Evolutionary conservation across 345 rosid genomes (phyloP), one percentile per base, ranked within the genome.

Genomic region (Citrus hindsii): DNA sequence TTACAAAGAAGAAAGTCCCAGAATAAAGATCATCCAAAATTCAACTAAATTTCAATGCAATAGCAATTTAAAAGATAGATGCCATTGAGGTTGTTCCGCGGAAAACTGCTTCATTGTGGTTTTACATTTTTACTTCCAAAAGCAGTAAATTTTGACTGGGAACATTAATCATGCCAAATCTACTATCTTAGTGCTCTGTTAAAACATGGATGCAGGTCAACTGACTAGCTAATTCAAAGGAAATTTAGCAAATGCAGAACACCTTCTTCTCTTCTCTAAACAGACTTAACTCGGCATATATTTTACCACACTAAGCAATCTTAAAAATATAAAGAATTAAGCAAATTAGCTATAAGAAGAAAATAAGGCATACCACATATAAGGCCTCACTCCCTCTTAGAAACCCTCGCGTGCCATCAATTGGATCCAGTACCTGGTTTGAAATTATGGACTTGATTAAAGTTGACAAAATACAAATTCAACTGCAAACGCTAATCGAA

Each of bases 321-420:
- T 18, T 33, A 48, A 67, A n/a, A 80, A 51, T 53, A 51, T 22
- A 65, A 51, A 38, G 24, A 37, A 53, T 8, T 28, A 76, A 74
- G 68, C 7, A 71, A 73, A 68, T 32, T 65, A 66, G 59, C 35
- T 61, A 35, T 2, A 56, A 65, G 19, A 10, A 79, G 40, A 60
- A n/a, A 6, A 77, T 70, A 75, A 67, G 61, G 69, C 86, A 75
- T 87, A 95, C 98, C 94, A 95, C 98, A 75, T 93, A 95, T 65
- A 91, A 79, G 78, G 95, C 93, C 51, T 86, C 87, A n/a, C 81
- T 83, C 86, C 95, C 97, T 85, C 78, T 90, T 22, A 93, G 85
- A 83, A 95, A 93, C 71, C 98, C 98, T 66, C 78, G 84, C 66
- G 95, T 93, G 70, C 98, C 98, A 85, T 95, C 98, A 75, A 93